Evolutionary conservation across 768 basidiomycete species (phyloP).

Genomic region (Sarcodon aspratus): DNA sequence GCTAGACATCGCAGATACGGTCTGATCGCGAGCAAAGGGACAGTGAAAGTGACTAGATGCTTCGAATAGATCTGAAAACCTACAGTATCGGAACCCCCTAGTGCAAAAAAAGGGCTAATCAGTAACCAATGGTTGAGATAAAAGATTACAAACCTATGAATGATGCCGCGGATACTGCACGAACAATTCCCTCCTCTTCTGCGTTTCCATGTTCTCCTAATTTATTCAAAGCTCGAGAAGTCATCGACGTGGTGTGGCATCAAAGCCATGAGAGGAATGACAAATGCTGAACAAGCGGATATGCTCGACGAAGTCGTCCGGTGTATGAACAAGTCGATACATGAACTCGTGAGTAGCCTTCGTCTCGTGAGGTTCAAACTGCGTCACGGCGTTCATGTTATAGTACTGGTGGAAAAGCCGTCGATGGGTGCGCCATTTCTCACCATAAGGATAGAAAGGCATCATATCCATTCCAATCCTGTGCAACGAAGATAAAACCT

Average conservation of each 20-base stretch:
- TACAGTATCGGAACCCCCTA: no score
- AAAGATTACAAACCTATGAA: no score
- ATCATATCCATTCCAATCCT: constrained; percentile 1
- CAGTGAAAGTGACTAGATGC: no score
- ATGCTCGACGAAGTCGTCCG: constrained; percentile 5
- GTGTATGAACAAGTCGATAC: constrained; percentile 3
- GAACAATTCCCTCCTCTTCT: no score
- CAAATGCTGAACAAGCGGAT: constrained; percentile 6
- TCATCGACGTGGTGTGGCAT: no score
- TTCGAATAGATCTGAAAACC: no score
- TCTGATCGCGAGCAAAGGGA: constrained; percentile 10
- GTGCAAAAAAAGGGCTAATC: no score
- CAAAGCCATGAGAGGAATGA: background rate
- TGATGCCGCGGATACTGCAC: no score
- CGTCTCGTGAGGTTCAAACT: background rate
- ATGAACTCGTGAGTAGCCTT: constrained; percentile 2
- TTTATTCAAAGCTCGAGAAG: no score
- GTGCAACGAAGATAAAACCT: background rate
- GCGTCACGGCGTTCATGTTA: background rate
- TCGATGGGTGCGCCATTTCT: constrained; percentile 9
- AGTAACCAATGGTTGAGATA: no score
- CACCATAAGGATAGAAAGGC: constrained; percentile 8
- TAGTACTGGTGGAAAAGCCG: constrained; percentile 10
- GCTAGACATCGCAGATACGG: constrained; percentile 16
- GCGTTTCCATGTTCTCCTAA: no score